phyloP scores from a whole-genome alignment of 108 stramenopile species.

The Schizochytrium sp. region DNA sequence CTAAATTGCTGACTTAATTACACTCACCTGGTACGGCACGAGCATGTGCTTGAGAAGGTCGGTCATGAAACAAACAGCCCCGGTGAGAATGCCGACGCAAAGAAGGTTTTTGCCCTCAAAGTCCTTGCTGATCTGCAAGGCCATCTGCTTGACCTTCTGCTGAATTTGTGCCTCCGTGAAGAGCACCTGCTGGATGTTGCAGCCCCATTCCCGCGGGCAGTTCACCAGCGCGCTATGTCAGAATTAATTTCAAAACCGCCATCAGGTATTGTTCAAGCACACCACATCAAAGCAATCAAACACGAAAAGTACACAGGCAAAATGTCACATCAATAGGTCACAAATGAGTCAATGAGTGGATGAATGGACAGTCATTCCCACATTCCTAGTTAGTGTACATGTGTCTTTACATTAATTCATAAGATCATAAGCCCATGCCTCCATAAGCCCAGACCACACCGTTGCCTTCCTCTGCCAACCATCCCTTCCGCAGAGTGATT shows the following conservation, averaged over 20 bases:
- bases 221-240: conserved; percentile 24
- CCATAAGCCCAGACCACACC: too few relatives aligned
- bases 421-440: too few relatives aligned
- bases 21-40: conserved; percentile 22
- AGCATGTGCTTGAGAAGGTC: conserved; percentile 31
- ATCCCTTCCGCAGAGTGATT: too few relatives aligned
- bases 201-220: conserved; percentile 31
- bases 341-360: too few relatives aligned
- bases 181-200: conserved; percentile 56
- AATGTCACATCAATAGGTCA: too few relatives aligned
- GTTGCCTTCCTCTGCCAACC: too few relatives aligned
- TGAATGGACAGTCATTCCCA: too few relatives aligned
- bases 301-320: too few relatives aligned
- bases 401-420: too few relatives aligned
- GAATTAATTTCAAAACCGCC: background rate
- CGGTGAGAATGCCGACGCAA: conserved; percentile 53
- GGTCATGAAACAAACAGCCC: conserved; percentile 57
- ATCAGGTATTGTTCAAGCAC: background rate
- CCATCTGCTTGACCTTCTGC: conserved; percentile 50
- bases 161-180: conserved; percentile 37
- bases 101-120: conserved; percentile 7
- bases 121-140: conserved; percentile 38
- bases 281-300: background rate
- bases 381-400: too few relatives aligned
- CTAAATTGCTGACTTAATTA: background rate